These are phyloP conservation scores for Diutina pseudorugosa DNA, from an alignment of 1,139 yeast genomes.

Conservation along the genomic window DNA sequence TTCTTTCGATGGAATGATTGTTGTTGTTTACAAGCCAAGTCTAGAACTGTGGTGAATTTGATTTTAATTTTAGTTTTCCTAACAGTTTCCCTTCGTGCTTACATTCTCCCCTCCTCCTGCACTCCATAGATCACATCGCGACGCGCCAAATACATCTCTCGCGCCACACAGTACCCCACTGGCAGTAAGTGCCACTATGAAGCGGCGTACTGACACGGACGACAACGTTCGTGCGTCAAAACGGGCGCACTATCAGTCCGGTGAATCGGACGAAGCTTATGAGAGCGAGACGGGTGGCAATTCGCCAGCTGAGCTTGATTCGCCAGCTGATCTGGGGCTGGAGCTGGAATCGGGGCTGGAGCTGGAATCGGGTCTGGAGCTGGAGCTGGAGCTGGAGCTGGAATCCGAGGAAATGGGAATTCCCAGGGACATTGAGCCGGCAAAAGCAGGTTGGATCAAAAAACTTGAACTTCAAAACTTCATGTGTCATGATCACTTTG, in stretches of 20 bases:
- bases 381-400: neutral
- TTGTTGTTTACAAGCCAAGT: no score
- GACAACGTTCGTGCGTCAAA: neutral
- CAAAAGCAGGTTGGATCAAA: constrained; percentile 42
- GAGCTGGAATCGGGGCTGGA: no score
- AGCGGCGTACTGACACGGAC: neutral
- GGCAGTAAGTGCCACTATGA: neutral
- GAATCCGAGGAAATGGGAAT: neutral
- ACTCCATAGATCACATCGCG: neutral
- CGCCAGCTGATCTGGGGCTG: neutral
- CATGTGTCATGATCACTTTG: constrained; percentile 78
- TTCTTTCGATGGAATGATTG: no score
- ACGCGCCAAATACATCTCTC: neutral
- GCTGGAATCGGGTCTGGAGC: neutral
- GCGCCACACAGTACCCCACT: neutral
- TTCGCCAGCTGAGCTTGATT: neutral
- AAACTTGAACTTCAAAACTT: constrained; percentile 51
- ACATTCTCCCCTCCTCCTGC: neutral
- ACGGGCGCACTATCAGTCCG: neutral
- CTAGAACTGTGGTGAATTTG: no score
- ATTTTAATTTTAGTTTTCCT: no score
- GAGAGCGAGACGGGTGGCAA: neutral
- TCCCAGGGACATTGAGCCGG: constrained; percentile 8
- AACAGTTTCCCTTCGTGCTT: no score
- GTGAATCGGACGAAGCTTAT: neutral